These are phyloP conservation scores for Phytophthora pisi DNA, from an alignment of 352 stramenopile genomes.

Conservation along the genomic window DNA sequence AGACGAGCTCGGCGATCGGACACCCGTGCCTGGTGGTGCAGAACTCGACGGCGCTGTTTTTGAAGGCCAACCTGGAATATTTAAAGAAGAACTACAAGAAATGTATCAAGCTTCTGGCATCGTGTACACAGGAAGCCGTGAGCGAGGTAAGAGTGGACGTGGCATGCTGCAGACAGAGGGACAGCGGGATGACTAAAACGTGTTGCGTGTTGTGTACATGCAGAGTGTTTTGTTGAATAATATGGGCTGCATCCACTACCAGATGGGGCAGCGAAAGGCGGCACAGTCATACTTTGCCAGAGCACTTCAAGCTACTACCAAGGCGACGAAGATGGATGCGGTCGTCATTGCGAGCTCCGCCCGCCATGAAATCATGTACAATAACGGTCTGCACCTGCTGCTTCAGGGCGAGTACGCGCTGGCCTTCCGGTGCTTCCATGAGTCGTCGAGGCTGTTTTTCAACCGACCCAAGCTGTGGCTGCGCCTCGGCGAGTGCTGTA, in stretches of 20 bases:
- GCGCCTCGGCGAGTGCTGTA: slow-evolving; percentile 92
- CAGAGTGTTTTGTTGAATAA: slow-evolving; percentile 90
- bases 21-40: slow-evolving; percentile 83
- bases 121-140: slow-evolving; percentile 84
- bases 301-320: slow-evolving; percentile 71
- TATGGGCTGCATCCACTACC: slow-evolving; percentile 93
- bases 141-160: slow-evolving; percentile 56
- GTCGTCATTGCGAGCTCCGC: slow-evolving; percentile 72
- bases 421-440: slow-evolving; percentile 91
- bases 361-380: slow-evolving; percentile 93
- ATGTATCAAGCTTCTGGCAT: slow-evolving; percentile 93
- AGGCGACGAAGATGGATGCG: slow-evolving; percentile 56
- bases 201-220: slow-evolving; percentile 1
- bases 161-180: neutral
- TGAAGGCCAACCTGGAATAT: slow-evolving; percentile 95
- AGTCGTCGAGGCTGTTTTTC: slow-evolving; percentile 88
- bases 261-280: slow-evolving; percentile 89
- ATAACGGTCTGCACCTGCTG: slow-evolving; percentile 91
- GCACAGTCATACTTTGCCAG: slow-evolving; percentile 92
- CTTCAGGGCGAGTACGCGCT: slow-evolving; percentile 81
- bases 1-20: slow-evolving; percentile 75
- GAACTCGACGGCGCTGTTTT: slow-evolving; percentile 90
- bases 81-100: slow-evolving; percentile 95
- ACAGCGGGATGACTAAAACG: neutral
- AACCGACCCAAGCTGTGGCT: slow-evolving; percentile 93